Evolutionary conservation across 257 asterid genomes (phyloP), one percentile per base, ranked within the genome.

Genomic region (Scutellaria galericulata): DNA sequence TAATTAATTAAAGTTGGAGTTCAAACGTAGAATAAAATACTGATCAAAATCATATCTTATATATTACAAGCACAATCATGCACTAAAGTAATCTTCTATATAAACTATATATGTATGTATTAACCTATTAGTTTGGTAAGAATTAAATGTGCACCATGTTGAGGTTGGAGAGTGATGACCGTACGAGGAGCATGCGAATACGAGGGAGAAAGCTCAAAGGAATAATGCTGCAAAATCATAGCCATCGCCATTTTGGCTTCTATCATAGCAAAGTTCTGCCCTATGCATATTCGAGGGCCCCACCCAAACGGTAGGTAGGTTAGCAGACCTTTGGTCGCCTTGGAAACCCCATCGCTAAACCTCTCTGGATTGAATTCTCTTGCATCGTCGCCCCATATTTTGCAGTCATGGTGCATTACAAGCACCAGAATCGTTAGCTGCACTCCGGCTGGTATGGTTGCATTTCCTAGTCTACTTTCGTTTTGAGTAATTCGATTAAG

Each of bases 281-380:
- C 86, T 0, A 82, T 11, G 75, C 86, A 82, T 3, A 73, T 66
- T 7, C 82, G 53, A 0, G 82, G 82, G 10, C 82, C 86, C 80
- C 78, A 59, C 1, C 86, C 80, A 10, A 79, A 82, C 4, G 84
- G 86, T 12, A 72, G 35, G 58, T 61, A 79, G 5, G 65, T 5
- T 9, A 24, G 59, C 41, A 11, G 55, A 0, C 79, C 77, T 13
- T 56, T 3, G 0, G 74, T 64, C 2, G 79, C 86, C 66, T 64
- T 78, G 1, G 75, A 14, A 31, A 82, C 80, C 2, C 86, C 86
- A 35, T 64, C 77, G 0, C 62, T 41, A 2, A 82, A 82, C 24
- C 83, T 72, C 61, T 75, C 70, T 1, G 86, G 86, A 0, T 68
- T 75, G 65, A 82, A 82, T 6, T 78, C 81, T 47, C 20, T 55